Evolutionary conservation across 1,284 basidiomycete genomes (phyloP).

Genomic region (Moniliophthora roreri): DNA sequence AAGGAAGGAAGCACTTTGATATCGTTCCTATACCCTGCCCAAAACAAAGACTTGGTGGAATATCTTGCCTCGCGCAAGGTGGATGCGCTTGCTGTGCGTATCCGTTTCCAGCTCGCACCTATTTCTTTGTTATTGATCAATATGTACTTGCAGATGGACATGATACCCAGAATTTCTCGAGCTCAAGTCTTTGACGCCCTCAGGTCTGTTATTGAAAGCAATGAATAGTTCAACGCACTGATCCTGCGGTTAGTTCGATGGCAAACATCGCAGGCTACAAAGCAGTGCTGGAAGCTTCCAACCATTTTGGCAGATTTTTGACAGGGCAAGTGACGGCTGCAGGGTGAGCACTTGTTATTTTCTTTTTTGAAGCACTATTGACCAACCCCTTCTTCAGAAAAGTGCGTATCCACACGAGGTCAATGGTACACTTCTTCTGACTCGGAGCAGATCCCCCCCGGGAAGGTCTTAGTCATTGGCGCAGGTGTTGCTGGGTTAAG

Average conservation of each 20-base stretch:
- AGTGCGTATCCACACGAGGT: constrained; percentile 9
- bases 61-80: constrained; percentile 60
- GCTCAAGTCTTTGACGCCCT: constrained; percentile 86
- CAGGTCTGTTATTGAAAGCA: constrained; percentile 44
- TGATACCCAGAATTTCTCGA: constrained; percentile 84
- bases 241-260: constrained; percentile 67
- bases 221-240: neutral
- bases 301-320: constrained; percentile 83
- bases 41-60: constrained; percentile 75
- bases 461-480: constrained; percentile 83
- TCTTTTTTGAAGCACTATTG: neutral
- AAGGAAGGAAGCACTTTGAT: constrained; percentile 76
- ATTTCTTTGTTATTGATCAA: neutral
- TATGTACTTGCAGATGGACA: constrained; percentile 61
- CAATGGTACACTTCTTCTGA: constrained; percentile 5
- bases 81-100: constrained; percentile 58
- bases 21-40: constrained; percentile 81
- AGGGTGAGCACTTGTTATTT: constrained; percentile 49
- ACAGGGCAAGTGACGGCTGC: constrained; percentile 88
- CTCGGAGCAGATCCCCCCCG: constrained; percentile 68
- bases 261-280: constrained; percentile 87
- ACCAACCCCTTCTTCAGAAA: constrained; percentile 17
- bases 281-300: constrained; percentile 83
- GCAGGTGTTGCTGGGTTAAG: constrained; percentile 85
- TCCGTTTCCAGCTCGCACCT: neutral